A percentile compares a stretch with the other conserved stretches of the same genome.
These are phyloP conservation scores for Monosporascus cannonballus DNA, from an alignment of 2,329 filamentous ascomycete species.

Conservation along the genomic window DNA sequence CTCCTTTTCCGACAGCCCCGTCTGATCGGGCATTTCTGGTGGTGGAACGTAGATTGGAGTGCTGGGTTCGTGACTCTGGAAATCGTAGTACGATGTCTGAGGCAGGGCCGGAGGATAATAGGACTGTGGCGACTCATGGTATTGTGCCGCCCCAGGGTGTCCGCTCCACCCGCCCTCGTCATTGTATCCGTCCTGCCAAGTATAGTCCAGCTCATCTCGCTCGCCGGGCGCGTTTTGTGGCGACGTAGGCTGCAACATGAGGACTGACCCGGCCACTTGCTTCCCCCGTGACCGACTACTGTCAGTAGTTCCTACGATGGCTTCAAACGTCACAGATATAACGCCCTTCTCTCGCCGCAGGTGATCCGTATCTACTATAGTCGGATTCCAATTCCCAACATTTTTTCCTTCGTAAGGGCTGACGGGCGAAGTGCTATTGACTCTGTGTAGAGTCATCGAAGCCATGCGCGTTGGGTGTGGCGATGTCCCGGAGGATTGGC, in stretches of 20 bases:
- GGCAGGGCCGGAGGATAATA: slow-evolving; percentile 22
- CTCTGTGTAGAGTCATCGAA: slow-evolving; percentile 27
- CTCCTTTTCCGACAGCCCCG: slow-evolving; percentile 73
- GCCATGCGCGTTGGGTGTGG: slow-evolving; percentile 35
- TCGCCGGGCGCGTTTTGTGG: slow-evolving; percentile 10
- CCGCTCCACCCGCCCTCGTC: slow-evolving; percentile 18
- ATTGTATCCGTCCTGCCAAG: slow-evolving; percentile 25
- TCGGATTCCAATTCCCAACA: slow-evolving; percentile 51
- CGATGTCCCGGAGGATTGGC: slow-evolving; percentile 41
- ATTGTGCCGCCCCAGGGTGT: slow-evolving; percentile 11
- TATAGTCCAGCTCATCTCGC: slow-evolving; percentile 18
- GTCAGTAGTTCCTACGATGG: slow-evolving; percentile 81
- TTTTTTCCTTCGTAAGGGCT: slow-evolving; percentile 34
- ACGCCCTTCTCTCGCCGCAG: slow-evolving; percentile 86
- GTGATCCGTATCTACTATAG: slow-evolving; percentile 80
- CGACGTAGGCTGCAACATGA: slow-evolving; percentile 15
- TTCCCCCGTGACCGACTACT: slow-evolving; percentile 36
- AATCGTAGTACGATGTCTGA: slow-evolving; percentile 28
- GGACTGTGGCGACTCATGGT: slow-evolving; percentile 14
- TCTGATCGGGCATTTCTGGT: slow-evolving; percentile 54
- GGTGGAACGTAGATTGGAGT: slow-evolving; percentile 50
- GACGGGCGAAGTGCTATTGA: slow-evolving; percentile 18
- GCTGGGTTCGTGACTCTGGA: slow-evolving; percentile 24
- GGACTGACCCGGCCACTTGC: slow-evolving; percentile 15
- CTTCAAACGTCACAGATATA: slow-evolving; percentile 79